Evolutionary conservation across 352 stramenopile species (phyloP).

Genomic region (Pythium grandisporangium): DNA sequence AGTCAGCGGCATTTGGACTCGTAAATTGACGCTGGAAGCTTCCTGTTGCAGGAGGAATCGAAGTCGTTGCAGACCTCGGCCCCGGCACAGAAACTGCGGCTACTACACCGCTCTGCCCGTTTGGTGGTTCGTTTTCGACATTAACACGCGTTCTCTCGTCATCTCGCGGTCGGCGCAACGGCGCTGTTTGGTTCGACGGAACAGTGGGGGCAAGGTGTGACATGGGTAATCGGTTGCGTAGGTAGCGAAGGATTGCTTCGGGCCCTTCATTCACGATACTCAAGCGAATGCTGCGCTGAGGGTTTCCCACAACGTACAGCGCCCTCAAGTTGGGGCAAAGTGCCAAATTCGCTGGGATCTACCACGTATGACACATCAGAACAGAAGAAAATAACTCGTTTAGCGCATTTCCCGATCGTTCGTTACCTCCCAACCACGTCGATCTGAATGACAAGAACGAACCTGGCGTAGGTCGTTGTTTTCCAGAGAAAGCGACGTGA

Average conservation of each 20-base stretch:
- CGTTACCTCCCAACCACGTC: no score
- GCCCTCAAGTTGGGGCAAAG: constrained; percentile 43
- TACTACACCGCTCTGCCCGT: not conserved
- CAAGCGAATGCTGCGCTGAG: constrained; percentile 56
- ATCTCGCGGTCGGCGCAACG: no score
- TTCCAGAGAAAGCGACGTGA: constrained; percentile 69
- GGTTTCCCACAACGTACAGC: constrained; percentile 62
- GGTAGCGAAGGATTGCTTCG: constrained; percentile 63
- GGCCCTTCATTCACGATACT: constrained; percentile 61
- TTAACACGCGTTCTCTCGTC: no score
- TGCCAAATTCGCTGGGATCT: constrained; percentile 64
- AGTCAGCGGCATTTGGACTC: constrained; percentile 17
- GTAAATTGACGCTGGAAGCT: constrained; percentile 4
- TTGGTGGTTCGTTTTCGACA: not conserved
- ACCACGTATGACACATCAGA: constrained; percentile 1
- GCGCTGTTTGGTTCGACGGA: constrained; percentile 11
- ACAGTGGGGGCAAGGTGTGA: constrained; percentile 9
- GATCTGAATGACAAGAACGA: constrained; percentile 2
- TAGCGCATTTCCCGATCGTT: no score
- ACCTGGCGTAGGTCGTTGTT: constrained; percentile 80
- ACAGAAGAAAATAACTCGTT: not conserved
- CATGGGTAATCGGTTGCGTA: constrained; percentile 44
- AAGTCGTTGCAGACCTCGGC: not conserved
- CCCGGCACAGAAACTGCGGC: no score
- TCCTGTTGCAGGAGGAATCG: not conserved